Conservation (phyloP, 768 basidiomycete species). For the Suillus paluster region DNA sequence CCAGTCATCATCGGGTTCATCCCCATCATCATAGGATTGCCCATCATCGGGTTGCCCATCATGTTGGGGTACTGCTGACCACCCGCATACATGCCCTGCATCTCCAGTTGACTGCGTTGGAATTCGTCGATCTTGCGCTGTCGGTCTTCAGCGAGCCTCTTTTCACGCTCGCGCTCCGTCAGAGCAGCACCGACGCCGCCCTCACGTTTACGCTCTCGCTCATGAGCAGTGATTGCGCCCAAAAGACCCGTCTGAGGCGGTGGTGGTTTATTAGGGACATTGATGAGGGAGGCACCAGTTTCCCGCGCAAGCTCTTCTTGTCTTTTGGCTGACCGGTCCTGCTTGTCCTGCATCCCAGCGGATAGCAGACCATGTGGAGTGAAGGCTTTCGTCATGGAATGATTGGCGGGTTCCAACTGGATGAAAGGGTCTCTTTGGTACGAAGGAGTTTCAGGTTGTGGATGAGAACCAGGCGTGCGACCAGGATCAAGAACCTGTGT, state of each 20-base stretch:
- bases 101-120: conserved; percentile 87
- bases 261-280: conserved; percentile 94
- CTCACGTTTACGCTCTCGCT: conserved; percentile 91
- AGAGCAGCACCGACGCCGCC: conserved; percentile 94
- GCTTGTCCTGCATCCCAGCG: conserved; percentile 93
- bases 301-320: conserved; percentile 95
- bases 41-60: conserved; percentile 73
- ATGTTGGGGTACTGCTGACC: conserved; percentile 44
- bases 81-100: conserved; percentile 80
- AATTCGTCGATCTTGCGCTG: conserved; percentile 92
- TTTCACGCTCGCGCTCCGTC: conserved; percentile 94
- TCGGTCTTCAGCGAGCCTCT: conserved; percentile 87
- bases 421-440: conserved; percentile 62
- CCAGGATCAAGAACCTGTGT: conserved; percentile 84
- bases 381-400: conserved; percentile 90
- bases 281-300: conserved; percentile 88
- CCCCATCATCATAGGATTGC: conserved; percentile 67
- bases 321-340: conserved; percentile 93
- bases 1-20: conserved; percentile 63
- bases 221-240: conserved; percentile 94
- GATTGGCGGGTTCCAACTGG: conserved; percentile 70
- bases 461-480: conserved; percentile 48
- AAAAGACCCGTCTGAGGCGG: conserved; percentile 95
- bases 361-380: conserved; percentile 93
- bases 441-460: conserved; percentile 39